Conservation (phyloP, 2,329 filamentous ascomycete genomes). For the Chaetomiaceae sp. region DNA sequence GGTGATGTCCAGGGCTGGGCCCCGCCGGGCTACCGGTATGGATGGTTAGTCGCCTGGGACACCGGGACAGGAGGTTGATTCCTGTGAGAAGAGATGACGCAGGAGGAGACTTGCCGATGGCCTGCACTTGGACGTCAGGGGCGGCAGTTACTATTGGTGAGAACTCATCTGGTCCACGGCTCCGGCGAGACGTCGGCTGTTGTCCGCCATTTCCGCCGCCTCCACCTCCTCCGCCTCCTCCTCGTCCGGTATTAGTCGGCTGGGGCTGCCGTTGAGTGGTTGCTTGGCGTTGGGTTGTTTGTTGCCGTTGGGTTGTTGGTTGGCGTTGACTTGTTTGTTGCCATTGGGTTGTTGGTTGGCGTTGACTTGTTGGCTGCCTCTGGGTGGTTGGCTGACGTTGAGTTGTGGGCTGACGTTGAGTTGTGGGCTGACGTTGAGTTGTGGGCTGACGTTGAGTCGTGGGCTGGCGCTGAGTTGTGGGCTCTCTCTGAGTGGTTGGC, state of each 20-base stretch:
- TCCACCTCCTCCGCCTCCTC: neutral
- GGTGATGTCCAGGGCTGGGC: conserved; percentile 13
- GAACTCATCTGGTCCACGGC: neutral
- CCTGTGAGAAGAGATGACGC: too few relatives aligned
- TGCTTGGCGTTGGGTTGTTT: neutral
- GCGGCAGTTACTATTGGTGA: neutral
- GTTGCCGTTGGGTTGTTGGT: neutral
- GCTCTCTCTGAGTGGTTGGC: too few relatives aligned
- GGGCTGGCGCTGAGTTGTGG: too few relatives aligned
- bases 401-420: neutral
- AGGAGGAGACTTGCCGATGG: neutral
- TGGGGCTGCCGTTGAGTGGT: neutral
- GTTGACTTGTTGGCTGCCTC: neutral
- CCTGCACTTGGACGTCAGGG: neutral
- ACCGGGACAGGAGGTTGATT: neutral
- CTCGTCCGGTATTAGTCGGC: neutral
- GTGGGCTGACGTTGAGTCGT: too few relatives aligned
- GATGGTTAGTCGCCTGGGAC: too few relatives aligned
- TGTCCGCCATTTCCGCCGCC: neutral
- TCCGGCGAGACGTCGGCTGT: too few relatives aligned
- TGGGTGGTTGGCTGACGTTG: neutral
- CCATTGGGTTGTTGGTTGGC: neutral
- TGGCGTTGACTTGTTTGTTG: neutral
- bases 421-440: neutral
- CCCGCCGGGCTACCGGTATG: conserved; percentile 13